These are phyloP conservation scores for Harringtonia lauricola DNA, from an alignment of 2,329 filamentous ascomycete species.

Conservation along the genomic window DNA sequence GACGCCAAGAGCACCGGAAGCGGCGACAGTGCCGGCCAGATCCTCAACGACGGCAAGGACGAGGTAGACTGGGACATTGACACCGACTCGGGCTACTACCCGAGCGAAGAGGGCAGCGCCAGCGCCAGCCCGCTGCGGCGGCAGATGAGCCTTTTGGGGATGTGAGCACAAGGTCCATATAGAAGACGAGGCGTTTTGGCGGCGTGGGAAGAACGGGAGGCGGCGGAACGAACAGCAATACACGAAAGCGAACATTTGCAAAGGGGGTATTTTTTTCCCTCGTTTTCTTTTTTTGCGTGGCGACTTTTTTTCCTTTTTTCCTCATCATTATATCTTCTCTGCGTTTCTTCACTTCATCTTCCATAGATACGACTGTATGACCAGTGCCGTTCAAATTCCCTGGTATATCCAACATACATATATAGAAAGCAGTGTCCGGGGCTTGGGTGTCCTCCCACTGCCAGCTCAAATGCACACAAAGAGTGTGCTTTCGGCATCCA, in stretches of 20 bases:
- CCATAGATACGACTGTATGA: neutral
- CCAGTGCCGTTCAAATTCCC: no score
- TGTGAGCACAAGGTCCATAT: slow-evolving; percentile 23
- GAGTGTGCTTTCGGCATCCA: no score
- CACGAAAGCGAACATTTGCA: no score
- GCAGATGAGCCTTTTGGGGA: slow-evolving; percentile 63
- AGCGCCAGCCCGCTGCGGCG: slow-evolving; percentile 57
- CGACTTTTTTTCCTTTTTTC: neutral
- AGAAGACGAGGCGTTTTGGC: neutral
- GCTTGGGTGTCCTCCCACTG: no score
- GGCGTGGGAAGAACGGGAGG: neutral
- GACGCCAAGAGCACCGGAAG: slow-evolving; percentile 32
- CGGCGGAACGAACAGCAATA: no score
- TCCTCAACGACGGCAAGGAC: slow-evolving; percentile 32
- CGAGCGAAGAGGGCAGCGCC: slow-evolving; percentile 61
- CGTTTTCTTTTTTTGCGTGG: neutral
- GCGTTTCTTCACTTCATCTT: neutral
- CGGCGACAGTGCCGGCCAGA: slow-evolving; percentile 33
- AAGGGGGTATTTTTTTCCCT: no score
- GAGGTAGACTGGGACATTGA: slow-evolving; percentile 85
- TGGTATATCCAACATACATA: no score
- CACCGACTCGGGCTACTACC: slow-evolving; percentile 64
- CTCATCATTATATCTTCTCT: neutral
- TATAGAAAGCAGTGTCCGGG: no score
- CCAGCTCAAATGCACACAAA: no score